Evolutionary conservation across 805 yeast genomes (phyloP), one percentile per base, ranked within the genome.

Genomic region (Yamadazyma ubonensis): DNA sequence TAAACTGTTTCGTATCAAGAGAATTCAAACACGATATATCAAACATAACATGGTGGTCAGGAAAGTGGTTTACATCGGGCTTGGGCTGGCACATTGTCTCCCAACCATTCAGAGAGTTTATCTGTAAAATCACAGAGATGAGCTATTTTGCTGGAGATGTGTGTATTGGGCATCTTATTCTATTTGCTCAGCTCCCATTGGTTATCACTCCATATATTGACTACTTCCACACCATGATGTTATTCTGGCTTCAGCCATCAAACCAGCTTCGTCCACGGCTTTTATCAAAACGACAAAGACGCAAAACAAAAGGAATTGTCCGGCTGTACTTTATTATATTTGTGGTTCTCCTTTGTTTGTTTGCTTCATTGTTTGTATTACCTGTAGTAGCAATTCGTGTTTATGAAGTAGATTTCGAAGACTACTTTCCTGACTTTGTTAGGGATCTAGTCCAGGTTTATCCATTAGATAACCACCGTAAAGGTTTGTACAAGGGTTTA

Each of bases 141-240:
- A 73, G 83, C n/a, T 73, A 75, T 41, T 84, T 82, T 63, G 78
- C 83, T 0, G 78, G 75, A 4, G 93, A 84, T 57, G 70, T 80
- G 42, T 55, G 75, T 20, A 61, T 82, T 21, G 78, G 82, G 0
- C 89, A 84, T 53, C 48, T 75, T 29, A 57, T 84, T 10, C 60
- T 83, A 36, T 73, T 76, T 43, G 57, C 71, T 5, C 86, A 82
- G 48, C 59, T 80, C 7, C 89, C 89, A 1, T 44, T 83, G 11
- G 57, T 83, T 25, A 65, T 82, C 25, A 61, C 81, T 29, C 90
- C 90, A 0, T 80, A 70, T 48, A 70, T 80, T 33, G 84, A 82
- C 51, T 71, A 71, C 33, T 74, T 81, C 75, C 93, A 84, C 52
- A 76, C 88, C 1, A 63, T 78, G 63, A 64, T 79, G 53, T 62